phyloP scores from a whole-genome alignment of 345 rosid species.

The Syzygium aromaticum region DNA sequence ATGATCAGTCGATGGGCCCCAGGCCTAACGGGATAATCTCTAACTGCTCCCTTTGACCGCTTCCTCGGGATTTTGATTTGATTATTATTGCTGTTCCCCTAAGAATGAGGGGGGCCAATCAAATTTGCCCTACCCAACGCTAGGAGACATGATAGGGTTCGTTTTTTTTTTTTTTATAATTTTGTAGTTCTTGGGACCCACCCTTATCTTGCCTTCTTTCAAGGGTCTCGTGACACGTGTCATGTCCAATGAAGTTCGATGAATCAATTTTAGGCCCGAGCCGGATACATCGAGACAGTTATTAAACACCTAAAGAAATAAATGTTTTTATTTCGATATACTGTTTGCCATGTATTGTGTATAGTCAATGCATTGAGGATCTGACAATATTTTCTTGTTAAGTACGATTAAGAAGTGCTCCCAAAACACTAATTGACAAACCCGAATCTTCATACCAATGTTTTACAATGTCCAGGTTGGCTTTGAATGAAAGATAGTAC shows the following conservation, averaged over 20 bases:
- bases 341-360: not conserved
- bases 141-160: not conserved
- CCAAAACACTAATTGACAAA: accelerated
- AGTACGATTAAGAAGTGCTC: not conserved
- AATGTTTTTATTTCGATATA: not conserved
- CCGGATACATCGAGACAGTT: accelerated
- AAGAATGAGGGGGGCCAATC: not conserved
- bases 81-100: not conserved
- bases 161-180: not conserved
- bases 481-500: not conserved
- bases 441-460: not conserved
- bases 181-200: not conserved
- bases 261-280: accelerated
- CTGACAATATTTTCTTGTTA: not conserved
- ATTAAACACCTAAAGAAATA: not conserved
- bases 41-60: not conserved
- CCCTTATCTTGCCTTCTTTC: not conserved
- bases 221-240: not conserved
- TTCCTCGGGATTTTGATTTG: not conserved
- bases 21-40: not conserved
- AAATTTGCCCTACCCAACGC: not conserved
- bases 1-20: not conserved
- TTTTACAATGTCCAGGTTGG: no score
- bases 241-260: accelerated
- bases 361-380: not conserved